Evolutionary conservation across 805 yeast species (phyloP), one percentile per base, ranked within the genome.

Genomic region (Babjeviella inositovora): DNA sequence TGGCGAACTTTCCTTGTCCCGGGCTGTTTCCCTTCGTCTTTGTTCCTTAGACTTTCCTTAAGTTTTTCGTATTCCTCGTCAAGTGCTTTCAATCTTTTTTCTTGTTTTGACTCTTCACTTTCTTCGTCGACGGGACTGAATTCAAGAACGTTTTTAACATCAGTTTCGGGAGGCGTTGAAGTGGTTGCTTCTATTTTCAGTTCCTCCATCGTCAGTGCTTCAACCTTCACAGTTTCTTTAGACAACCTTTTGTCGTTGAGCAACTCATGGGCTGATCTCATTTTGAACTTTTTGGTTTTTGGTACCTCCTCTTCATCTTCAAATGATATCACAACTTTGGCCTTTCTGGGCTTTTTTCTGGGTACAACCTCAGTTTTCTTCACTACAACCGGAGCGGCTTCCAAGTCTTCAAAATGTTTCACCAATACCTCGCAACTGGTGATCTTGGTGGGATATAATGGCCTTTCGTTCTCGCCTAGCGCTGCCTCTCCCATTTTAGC

Each of bases 371-470:
- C 14, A n/a, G 10, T 14, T 29, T 19, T 29, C 29, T 25, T 35
- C 28, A 29, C 24, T 19, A 26, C 21, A 20, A 30, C 30, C 25
- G 23, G 21, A 10, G 13, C 9, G 10, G 8, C 17, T 10, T n/a
- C 23, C 30, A 62, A 34, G 28, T 59, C 67, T 8, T 50, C 57
- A 37, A 71, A 73, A 41, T 47, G 70, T 4, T 57, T 59, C 6
- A 52, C 45, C 2, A 59, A 36, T 2, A 71, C 57, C 24, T 53
- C 57, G 5, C 52, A 37, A 3, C 37, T 42, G 2, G 34, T 35
- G 9, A 75, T 53, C 13, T 27, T 38, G 0, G 62, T 57, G 0
- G 81, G 79, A 32, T 57, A 70, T 8, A 65, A 18, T 2, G 74
- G 76, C 11, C 38, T 34, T 14, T 48, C 56, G 6, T 45, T 54